Conservation (phyloP, 2,329 filamentous ascomycete genomes). For the Fusarium coffeatum region DNA sequence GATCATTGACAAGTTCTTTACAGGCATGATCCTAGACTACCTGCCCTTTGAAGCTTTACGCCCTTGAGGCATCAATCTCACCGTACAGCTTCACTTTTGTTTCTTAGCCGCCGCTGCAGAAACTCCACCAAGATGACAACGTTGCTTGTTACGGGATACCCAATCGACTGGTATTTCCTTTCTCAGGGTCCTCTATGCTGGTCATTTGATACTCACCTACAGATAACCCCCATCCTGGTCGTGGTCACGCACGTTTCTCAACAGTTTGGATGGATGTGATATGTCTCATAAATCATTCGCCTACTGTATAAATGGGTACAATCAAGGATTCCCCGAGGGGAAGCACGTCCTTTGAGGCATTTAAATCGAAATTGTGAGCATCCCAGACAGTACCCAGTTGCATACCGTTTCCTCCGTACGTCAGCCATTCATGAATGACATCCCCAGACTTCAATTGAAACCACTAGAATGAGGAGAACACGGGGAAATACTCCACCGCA, state of each 20-base stretch:
- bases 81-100: background rate
- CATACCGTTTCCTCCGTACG: background rate
- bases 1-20: background rate
- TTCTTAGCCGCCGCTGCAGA: too few relatives aligned
- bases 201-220: background rate
- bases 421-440: background rate
- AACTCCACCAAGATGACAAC: background rate
- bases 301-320: background rate
- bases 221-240: background rate
- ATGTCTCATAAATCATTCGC: background rate
- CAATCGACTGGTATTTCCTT: background rate
- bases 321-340: background rate
- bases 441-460: background rate
- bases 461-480: background rate
- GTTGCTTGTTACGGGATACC: background rate
- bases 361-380: background rate
- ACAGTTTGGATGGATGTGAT: background rate
- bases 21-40: background rate
- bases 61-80: background rate
- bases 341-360: conserved; percentile 1
- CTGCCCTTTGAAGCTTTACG: background rate
- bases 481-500: background rate
- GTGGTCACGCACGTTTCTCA: background rate
- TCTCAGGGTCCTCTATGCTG: background rate
- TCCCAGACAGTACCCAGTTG: background rate